These are phyloP conservation scores for Chrysanthemum makinoi DNA, from an alignment of 129 eudicot genomes.

Conservation along the genomic window DNA sequence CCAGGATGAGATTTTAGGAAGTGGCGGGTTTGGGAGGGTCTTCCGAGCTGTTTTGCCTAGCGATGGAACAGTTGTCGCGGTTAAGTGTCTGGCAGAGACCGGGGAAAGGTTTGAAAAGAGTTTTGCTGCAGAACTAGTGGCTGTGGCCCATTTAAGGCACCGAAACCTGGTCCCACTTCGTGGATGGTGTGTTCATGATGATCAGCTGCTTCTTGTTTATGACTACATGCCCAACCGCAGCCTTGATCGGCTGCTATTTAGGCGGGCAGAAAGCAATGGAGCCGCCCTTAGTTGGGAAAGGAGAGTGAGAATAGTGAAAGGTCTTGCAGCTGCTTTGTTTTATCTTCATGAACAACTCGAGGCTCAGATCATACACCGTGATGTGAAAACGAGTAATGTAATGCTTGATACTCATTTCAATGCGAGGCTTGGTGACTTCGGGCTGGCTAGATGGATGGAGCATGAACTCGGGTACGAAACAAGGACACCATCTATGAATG, in stretches of 20 bases:
- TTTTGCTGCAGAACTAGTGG: slow-evolving; percentile 86
- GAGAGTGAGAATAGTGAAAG: slow-evolving; percentile 54
- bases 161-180: slow-evolving; percentile 88
- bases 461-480: slow-evolving; percentile 56
- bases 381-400: slow-evolving; percentile 91
- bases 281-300: slow-evolving; percentile 52
- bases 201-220: slow-evolving; percentile 70
- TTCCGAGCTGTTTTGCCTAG: slow-evolving; percentile 78
- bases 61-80: slow-evolving; percentile 77
- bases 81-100: slow-evolving; percentile 72
- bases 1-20: slow-evolving; percentile 62
- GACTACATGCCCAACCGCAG: slow-evolving; percentile 97
- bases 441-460: slow-evolving; percentile 91
- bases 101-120: slow-evolving; percentile 78
- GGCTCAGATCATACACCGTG: slow-evolving; percentile 92
- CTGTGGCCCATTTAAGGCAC: slow-evolving; percentile 95
- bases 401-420: slow-evolving; percentile 82
- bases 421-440: slow-evolving; percentile 90
- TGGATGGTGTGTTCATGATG: slow-evolving; percentile 91
- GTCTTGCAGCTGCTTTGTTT: slow-evolving; percentile 78
- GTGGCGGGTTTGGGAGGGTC: slow-evolving; percentile 90
- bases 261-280: slow-evolving; percentile 14
- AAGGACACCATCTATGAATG: slow-evolving; percentile 37
- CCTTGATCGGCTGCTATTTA: slow-evolving; percentile 70
- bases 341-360: slow-evolving; percentile 91